A percentile compares a stretch with the other conserved stretches of the same genome.
These are phyloP conservation scores for Candida lessepsii DNA, from an alignment of 805 yeast genomes.

Conservation along the genomic window DNA sequence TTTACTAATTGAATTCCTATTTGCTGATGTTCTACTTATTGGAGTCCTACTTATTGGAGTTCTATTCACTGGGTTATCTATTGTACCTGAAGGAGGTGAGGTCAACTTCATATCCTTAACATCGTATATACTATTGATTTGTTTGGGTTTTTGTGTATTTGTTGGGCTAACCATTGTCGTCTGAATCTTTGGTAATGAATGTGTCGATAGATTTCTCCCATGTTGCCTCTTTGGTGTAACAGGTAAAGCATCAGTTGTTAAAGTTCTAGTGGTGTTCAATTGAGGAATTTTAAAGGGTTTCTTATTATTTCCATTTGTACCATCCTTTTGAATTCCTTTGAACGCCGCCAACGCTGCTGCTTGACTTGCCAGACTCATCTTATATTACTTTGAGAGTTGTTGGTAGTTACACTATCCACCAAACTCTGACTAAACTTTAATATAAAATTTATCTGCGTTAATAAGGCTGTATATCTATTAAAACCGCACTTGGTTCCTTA, in stretches of 20 bases:
- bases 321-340: constrained; percentile 19
- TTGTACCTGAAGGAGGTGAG: too few relatives aligned
- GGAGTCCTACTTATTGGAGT: too few relatives aligned
- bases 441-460: too few relatives aligned
- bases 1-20: too few relatives aligned
- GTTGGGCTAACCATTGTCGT: constrained; percentile 3
- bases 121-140: constrained; percentile 12
- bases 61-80: too few relatives aligned
- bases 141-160: background rate
- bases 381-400: too few relatives aligned
- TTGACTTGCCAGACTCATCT: constrained; percentile 28
- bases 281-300: constrained; percentile 10
- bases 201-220: constrained; percentile 8
- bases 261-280: background rate
- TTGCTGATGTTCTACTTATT: too few relatives aligned
- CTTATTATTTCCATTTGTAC: background rate
- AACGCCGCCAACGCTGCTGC: constrained; percentile 48
- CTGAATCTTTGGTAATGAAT: constrained; percentile 9
- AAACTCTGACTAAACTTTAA: too few relatives aligned
- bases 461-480: too few relatives aligned
- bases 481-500: too few relatives aligned
- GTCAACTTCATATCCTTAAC: constrained; percentile 9
- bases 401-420: too few relatives aligned
- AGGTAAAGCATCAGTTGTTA: constrained; percentile 6
- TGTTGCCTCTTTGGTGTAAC: constrained; percentile 9